Percentiles rank a stretch among this genome's conserved stretches.
Conservation (phyloP, 305 asterid genomes). For the Fraxinus greggii region DNA sequence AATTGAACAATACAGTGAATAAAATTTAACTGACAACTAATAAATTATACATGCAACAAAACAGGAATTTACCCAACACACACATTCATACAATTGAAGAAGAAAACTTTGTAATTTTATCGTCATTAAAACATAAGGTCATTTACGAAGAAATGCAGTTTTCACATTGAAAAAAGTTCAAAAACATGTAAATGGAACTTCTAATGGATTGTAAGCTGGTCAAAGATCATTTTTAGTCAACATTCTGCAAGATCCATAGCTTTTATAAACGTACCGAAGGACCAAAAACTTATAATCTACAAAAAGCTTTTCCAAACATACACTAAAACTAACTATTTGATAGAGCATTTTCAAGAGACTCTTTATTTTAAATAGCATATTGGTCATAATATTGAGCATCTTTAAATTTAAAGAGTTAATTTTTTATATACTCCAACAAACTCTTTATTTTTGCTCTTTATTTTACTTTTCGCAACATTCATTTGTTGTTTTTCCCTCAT, state of each 20-base stretch:
- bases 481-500: not conserved
- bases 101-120: not conserved
- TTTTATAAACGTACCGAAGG: not conserved
- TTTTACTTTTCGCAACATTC: not conserved
- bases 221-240: not conserved
- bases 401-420: not conserved
- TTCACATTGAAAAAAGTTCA: conserved; percentile 8
- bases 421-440: not conserved
- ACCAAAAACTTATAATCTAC: not conserved
- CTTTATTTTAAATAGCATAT: not conserved
- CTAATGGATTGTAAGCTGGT: not conserved
- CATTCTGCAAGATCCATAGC: not conserved
- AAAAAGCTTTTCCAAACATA: not conserved
- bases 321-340: not conserved
- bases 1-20: conserved; percentile 4
- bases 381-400: not conserved
- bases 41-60: not conserved
- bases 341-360: not conserved
- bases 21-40: conserved; percentile 10
- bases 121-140: not conserved
- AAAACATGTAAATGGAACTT: not conserved
- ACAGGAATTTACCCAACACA: not conserved
- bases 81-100: not conserved
- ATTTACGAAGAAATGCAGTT: not conserved
- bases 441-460: not conserved